A percentile compares a stretch with the other conserved stretches of the same genome.
Conservation (phyloP, 176 grass and related monocot genomes). For the Hyparrhenia diplandra region DNA sequence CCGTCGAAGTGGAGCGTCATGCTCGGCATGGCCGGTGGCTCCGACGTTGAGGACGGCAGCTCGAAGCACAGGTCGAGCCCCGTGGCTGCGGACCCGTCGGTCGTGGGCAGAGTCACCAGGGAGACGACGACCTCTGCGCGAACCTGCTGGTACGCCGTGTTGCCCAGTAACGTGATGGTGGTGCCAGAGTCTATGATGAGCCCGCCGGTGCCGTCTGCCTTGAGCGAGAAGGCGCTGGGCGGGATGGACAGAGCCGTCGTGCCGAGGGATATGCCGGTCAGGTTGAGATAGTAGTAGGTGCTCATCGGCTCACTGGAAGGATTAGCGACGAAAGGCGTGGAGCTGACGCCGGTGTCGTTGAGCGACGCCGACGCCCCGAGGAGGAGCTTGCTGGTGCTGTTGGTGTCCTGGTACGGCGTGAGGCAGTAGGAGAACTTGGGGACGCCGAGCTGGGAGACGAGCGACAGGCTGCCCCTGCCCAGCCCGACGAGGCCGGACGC, state of each 20-base stretch:
- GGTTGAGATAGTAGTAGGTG: conserved; percentile 58
- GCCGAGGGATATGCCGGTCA: conserved; percentile 55
- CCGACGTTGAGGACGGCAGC: conserved; percentile 10
- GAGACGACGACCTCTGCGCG: conserved; percentile 22
- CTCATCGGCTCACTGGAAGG: conserved; percentile 29
- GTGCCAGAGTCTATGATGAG: conserved; percentile 73
- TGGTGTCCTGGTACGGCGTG: conserved; percentile 37
- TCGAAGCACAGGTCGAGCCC: conserved; percentile 54
- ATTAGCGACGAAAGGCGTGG: conserved; percentile 58
- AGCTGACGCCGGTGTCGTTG: neutral
- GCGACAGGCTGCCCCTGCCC: conserved; percentile 39
- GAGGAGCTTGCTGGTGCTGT: conserved; percentile 46
- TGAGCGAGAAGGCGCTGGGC: conserved; percentile 22
- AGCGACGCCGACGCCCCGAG: conserved; percentile 36
- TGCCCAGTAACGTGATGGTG: conserved; percentile 32
- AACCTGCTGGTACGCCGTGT: conserved; percentile 33
- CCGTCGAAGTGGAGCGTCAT: conserved; percentile 50
- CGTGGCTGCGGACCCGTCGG: conserved; percentile 5
- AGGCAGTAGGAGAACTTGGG: conserved; percentile 70
- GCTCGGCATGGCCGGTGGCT: conserved; percentile 35
- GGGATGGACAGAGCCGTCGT: conserved; percentile 23
- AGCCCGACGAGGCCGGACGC: conserved; percentile 56
- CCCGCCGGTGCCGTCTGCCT: conserved; percentile 43
- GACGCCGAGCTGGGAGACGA: conserved; percentile 57
- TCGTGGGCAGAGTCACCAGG: conserved; percentile 14